Conservation (phyloP, 192 early-diverging fungal genomes). For the Backusella liffmaniae region DNA sequence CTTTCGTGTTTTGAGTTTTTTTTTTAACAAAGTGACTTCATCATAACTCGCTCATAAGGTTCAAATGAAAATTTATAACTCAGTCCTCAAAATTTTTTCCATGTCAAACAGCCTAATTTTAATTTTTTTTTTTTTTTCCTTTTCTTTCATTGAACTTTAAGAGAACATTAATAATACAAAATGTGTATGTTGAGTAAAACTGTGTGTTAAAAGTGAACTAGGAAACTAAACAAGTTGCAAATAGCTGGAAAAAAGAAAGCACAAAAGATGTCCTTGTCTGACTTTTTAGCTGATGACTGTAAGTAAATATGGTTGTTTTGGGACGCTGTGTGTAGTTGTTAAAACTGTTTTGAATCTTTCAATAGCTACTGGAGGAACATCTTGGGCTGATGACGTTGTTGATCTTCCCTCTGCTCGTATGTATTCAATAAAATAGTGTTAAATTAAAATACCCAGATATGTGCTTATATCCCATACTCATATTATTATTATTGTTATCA, state of each 20-base stretch:
- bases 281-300: conserved; percentile 76
- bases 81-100: not conserved
- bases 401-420: conserved; percentile 86
- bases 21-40: not conserved
- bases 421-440: conserved; percentile 29
- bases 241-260: conserved; percentile 73
- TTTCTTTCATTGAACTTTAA: not conserved
- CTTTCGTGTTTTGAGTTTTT: not conserved
- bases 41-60: not conserved
- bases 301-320: conserved; percentile 26
- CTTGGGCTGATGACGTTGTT: conserved; percentile 93
- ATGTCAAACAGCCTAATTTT: not conserved
- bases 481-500: not conserved
- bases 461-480: not conserved
- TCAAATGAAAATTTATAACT: not conserved
- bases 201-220: not conserved
- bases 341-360: not conserved
- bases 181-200: not conserved
- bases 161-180: not conserved
- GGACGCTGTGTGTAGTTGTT: not conserved
- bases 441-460: not conserved
- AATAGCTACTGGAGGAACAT: conserved; percentile 49
- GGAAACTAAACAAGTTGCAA: not conserved
- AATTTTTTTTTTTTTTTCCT: not conserved
- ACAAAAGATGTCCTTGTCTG: conserved; percentile 83